Evolutionary conservation across 2,329 filamentous ascomycete genomes (phyloP), one percentile per base, ranked within the genome.

Genomic region (Fusarium succisae): DNA sequence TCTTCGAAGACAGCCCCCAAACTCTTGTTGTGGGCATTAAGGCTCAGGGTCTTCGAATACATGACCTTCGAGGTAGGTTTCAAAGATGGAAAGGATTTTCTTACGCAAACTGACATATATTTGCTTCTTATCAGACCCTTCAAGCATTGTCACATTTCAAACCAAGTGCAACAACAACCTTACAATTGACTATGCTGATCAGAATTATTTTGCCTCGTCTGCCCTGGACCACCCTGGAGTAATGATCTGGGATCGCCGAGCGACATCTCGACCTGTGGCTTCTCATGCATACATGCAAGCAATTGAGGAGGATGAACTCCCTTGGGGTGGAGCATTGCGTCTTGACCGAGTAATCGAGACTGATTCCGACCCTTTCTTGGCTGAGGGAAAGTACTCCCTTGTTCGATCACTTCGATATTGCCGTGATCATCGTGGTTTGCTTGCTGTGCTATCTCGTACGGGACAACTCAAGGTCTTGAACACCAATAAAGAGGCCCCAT

Each of bases 141-240:
- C 85, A 20, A 84, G 86, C 26, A 87, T 87, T 12, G 84, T 89
- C 54, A 90, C 85, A n/a, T 92, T 91, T 73, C 88, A 88, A 70
- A 92, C 91, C 8, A 90, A 89, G 74, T 91, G 90, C 77, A 91
- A 91, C 80, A 92, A 92, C 76, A 92, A 92, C 73, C 81, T 96
- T 62, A 89, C 93, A 22, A 93, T 96, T 69, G 93, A 96, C 83
- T 93, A 93, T 69, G 86, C 91, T 28, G 93, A 97, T 76, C 90
- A 92, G 73, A 95, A 96, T 76, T 96, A 95, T 81, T 96, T 96
- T 83, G 91, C 94, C 3, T 95, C 94, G 3, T 94, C 93, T 20
- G 92, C 92, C 6, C 84, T 94, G 18, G 93, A 94, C 66, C 91
- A 94, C 56, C 92, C 93, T 1, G 90, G 91, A 13, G 87, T 96